Evolutionary conservation across 129 eudicot genomes (phyloP).

Genomic region (Flaveria linearis): DNA sequence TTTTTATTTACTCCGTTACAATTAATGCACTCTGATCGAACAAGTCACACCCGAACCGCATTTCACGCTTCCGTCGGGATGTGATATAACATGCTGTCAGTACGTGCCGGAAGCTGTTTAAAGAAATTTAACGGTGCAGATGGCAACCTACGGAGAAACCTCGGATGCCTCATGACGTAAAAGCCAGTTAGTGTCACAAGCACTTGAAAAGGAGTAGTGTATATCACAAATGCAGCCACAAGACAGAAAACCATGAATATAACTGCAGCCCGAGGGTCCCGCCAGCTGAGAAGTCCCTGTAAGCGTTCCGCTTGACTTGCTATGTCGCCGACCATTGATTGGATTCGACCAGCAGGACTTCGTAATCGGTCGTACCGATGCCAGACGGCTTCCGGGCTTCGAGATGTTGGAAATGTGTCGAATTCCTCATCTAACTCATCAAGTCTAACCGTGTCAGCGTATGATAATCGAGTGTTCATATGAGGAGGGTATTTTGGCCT

Average conservation of each 20-base stretch:
- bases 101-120: constrained; percentile 70
- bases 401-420: constrained; percentile 67
- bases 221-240: constrained; percentile 58
- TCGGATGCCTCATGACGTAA: constrained; percentile 89
- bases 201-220: constrained; percentile 64
- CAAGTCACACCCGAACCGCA: too few species aligned
- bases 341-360: constrained; percentile 70
- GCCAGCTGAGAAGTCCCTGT: constrained; percentile 88
- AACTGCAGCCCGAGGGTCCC: constrained; percentile 80
- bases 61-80: too few species aligned
- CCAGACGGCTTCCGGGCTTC: constrained; percentile 52
- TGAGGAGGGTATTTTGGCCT: constrained; percentile 74
- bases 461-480: constrained; percentile 68
- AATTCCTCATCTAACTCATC: constrained; percentile 89
- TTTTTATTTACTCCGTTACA: too few species aligned
- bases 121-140: constrained; percentile 71
- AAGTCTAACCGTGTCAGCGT: constrained; percentile 51
- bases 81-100: constrained; percentile 82
- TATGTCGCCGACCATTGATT: constrained; percentile 71
- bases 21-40: too few species aligned
- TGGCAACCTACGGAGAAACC: constrained; percentile 69
- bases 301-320: constrained; percentile 83
- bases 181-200: constrained; percentile 47
- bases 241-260: constrained; percentile 68
- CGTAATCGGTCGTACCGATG: constrained; percentile 79